Base-by-base conservation (phyloP, 169 alveolate species). In the Eimeria tenella region DNA sequence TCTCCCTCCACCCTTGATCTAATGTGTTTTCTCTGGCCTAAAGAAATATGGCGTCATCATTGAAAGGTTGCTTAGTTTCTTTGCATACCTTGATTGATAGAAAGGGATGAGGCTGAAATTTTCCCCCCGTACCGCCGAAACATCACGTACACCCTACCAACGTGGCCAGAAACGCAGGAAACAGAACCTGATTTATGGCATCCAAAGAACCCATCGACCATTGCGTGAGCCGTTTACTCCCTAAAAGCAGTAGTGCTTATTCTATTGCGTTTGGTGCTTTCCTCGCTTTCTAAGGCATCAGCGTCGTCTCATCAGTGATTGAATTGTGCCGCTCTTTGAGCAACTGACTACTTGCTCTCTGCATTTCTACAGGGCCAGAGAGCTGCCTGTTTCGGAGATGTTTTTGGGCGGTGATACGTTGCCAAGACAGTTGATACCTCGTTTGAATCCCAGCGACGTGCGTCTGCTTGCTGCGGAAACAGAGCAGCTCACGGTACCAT, bases 381-480 rank as follows among this genome's bases (percentile, higher is more conserved):
- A 55, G 49, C 90, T 58, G 10, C 90, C 90, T 10, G 75, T 50
- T 10, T 53, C n/a, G 75, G 75, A 82, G 19, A 60, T 73, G 4
- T 82, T 82, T 68, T 17, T 82, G 75, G 90, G 90, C 25, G 90
- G 73, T 82, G 73, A 75, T 77, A 58, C 68, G 49, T 71, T 90
- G 50, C 86, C 94, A 23, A 58, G 86, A 21, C 89, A 90, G 74
- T 84, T 68, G 63, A 75, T 90, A 8, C 52, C 86, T 73, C 87
- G 90, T 19, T 56, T 75, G 84, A 25, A 60, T 11, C 23, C 94
- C 13, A 75, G 82, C 56, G 94, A 90, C 70, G 19, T 84, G 42
- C 94, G 90, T 49, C 82, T 90, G 31, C 90, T 75, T 11, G 79
- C 89, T 25, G 94, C 84, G 19, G 87, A 58, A 42, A 90, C 94